Base-by-base conservation (phyloP, 805 yeast species). In the Ogataea neopini region DNA sequence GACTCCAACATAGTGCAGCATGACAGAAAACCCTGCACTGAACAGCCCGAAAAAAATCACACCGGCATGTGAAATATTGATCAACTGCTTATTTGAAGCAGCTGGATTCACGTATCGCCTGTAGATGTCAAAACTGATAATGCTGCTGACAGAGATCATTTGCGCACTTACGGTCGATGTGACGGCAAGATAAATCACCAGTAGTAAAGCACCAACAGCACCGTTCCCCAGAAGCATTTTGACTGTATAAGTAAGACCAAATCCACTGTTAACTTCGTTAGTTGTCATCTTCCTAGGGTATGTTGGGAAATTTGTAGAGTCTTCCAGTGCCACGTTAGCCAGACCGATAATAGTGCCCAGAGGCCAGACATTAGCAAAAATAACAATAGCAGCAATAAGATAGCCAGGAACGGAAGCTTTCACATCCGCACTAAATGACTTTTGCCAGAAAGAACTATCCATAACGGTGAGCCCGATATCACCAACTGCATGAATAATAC, bases 41-140 rank as follows among this genome's bases (percentile, higher is more conserved):
- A 69, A 67, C 23, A 66, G 55, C 19, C 70, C 75, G 57, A 60
- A 66, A 37, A 64, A 52, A 22, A 75, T 67, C 32, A 76, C 79
- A 11, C 71, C 61, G 15, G 66, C 51, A 50, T 76, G 78, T 1
- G 79, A 72, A 3, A 69, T 72, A 20, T 61, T 56, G 30, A 75
- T 68, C 53, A 76, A 67, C 43, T 70, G 67, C 19, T 61, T 59
- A 42, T 75, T 73, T n/a, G 68, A 56, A 8, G 80, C 80, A 3
- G 61, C 50, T 40, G 71, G 71, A 39, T 70, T 70, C 47, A 73
- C 55, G 56, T 75, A 76, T 41, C 70, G 66, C 56, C 72, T 68
- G 62, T 69, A 76, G 47, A 74, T 66, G 57, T 76, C 81, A 53
- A 71, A 76, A 2, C 79, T 73, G 34, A 75, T 50, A 47, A 71